Percentiles rank a stretch among this genome's conserved stretches.
phyloP scores from a whole-genome alignment of 1,284 basidiomycete species.

The Sparassis latifolia region DNA sequence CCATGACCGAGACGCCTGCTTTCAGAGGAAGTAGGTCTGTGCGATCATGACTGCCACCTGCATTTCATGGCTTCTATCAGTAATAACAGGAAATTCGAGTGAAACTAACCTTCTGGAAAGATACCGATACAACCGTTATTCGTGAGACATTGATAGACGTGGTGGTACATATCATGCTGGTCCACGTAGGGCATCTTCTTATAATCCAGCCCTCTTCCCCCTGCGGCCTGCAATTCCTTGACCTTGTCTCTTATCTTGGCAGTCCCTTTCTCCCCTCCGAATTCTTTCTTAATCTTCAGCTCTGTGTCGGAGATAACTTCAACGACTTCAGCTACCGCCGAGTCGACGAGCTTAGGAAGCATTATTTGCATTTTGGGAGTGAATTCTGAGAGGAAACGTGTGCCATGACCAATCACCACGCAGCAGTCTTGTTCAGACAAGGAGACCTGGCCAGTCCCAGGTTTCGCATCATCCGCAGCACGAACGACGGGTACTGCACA shows the following conservation, averaged over 20 bases:
- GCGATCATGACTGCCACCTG: conserved; percentile 94
- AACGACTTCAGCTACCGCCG: conserved; percentile 76
- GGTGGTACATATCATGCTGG: conserved; percentile 92
- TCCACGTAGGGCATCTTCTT: conserved; percentile 83
- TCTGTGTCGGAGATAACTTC: conserved; percentile 90
- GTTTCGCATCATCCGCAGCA: conserved; percentile 83
- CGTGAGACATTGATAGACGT: conserved; percentile 87
- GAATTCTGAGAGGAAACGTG: conserved; percentile 78
- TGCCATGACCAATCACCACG: conserved; percentile 74
- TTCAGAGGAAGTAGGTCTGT: conserved; percentile 93
- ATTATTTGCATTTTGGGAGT: conserved; percentile 81
- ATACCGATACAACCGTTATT: conserved; percentile 91
- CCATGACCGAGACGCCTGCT: conserved; percentile 95
- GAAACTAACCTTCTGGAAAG: conserved; percentile 82
- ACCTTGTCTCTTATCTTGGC: conserved; percentile 62
- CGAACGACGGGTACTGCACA: conserved; percentile 83
- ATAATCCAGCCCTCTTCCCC: conserved; percentile 60
- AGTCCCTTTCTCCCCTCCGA: conserved; percentile 77
- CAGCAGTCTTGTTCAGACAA: conserved; percentile 75
- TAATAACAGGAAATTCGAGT: neutral
- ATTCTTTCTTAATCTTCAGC: conserved; percentile 82
- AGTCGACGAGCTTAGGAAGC: conserved; percentile 80
- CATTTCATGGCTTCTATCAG: neutral
- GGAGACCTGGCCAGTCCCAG: conserved; percentile 71
- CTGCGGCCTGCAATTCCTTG: conserved; percentile 47